Conservation (phyloP, 345 rosid genomes). For the Eucalyptus viminalis region DNA sequence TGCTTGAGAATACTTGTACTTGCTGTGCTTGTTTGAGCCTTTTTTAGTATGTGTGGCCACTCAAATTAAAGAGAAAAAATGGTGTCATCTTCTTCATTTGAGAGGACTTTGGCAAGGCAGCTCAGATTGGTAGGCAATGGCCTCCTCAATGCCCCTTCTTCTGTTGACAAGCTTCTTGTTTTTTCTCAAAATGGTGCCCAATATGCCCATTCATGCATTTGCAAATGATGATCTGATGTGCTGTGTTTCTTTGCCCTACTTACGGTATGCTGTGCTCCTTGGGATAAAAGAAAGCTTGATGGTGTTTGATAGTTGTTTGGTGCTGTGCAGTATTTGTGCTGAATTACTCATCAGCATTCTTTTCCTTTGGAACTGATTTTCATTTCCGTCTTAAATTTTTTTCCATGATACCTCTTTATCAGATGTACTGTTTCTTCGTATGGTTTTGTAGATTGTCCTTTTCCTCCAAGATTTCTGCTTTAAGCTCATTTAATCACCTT, state of each 20-base stretch:
- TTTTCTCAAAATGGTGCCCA: constrained; percentile 31
- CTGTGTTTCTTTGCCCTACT: background rate
- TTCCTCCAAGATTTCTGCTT: background rate
- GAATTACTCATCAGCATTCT: background rate
- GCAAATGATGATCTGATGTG: background rate
- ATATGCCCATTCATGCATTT: background rate
- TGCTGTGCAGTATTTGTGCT: background rate
- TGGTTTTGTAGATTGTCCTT: background rate
- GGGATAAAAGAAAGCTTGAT: background rate
- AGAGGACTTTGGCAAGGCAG: constrained; percentile 14
- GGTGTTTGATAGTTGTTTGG: background rate
- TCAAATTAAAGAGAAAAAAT: constrained; percentile 1
- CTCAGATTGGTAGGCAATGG: constrained; percentile 40
- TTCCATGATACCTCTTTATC: background rate
- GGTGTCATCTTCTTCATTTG: constrained; percentile 23
- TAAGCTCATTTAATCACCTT: background rate
- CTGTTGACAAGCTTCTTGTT: constrained; percentile 29
- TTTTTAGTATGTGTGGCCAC: background rate
- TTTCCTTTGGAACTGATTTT: background rate
- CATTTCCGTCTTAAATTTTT: background rate
- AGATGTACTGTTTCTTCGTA: background rate
- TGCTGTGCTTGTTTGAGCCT: constrained; percentile 20
- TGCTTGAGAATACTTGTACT: background rate
- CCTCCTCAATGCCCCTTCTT: constrained; percentile 36
- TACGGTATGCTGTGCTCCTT: background rate